Conservation (phyloP, 2,329 filamentous ascomycete species). For the Colletotrichum destructivum region DNA sequence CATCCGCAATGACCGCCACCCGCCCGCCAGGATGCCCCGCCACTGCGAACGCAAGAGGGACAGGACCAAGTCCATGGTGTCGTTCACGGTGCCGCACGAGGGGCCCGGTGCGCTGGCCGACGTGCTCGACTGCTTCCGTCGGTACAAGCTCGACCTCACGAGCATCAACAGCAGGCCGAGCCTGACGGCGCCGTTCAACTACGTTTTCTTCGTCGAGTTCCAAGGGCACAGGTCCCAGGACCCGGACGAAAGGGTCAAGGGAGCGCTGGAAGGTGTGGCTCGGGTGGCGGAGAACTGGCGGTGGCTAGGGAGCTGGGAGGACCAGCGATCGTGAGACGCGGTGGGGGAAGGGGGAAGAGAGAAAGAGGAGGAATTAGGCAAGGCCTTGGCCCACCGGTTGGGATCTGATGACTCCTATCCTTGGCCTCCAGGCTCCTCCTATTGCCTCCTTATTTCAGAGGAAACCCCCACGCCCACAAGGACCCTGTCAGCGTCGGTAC, state of each 20-base stretch:
- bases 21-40: conserved; percentile 30
- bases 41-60: conserved; percentile 32
- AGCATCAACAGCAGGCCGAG: conserved; percentile 92
- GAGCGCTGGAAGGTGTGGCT: conserved; percentile 72
- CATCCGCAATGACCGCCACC: conserved; percentile 59
- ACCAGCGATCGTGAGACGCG: conserved; percentile 56
- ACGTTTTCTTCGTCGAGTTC: conserved; percentile 96
- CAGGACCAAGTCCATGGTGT: conserved; percentile 79
- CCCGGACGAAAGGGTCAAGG: conserved; percentile 70
- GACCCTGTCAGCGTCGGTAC: not conserved
- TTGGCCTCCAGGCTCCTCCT: not conserved
- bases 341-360: not conserved
- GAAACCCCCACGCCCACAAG: not conserved
- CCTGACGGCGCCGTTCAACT: conserved; percentile 83
- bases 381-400: no score
- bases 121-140: conserved; percentile 84
- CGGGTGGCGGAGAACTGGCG: conserved; percentile 73
- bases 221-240: conserved; percentile 72
- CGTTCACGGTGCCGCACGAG: conserved; percentile 86
- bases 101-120: conserved; percentile 87
- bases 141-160: conserved; percentile 83
- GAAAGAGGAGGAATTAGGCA: no score
- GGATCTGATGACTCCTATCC: not conserved
- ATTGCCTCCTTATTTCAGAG: not conserved
- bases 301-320: conserved; percentile 80